Percentiles rank a stretch among this genome's conserved stretches.
Evolutionary conservation across 1,284 basidiomycete species (phyloP).

Genomic region (Sanguinoderma infundibulare): DNA sequence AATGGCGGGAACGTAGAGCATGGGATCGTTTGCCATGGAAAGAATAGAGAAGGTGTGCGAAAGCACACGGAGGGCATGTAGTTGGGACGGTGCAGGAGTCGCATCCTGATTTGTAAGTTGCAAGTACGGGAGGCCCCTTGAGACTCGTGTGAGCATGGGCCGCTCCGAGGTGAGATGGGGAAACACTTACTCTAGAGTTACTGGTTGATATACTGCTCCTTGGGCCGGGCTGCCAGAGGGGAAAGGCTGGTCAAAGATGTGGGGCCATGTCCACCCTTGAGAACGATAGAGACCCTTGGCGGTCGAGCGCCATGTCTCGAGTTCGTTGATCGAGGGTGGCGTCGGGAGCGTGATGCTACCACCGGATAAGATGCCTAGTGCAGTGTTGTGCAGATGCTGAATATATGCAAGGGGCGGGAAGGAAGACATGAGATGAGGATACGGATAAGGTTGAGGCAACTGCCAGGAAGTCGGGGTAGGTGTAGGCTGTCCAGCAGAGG

Average conservation of each 20-base stretch:
- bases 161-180: background rate
- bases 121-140: conserved; percentile 66
- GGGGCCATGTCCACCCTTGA: conserved; percentile 66
- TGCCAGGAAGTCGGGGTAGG: background rate
- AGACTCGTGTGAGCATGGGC: conserved; percentile 1
- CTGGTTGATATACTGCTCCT: conserved; percentile 64
- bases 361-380: conserved; percentile 35
- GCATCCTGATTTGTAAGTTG: conserved; percentile 51
- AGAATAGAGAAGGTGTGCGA: conserved; percentile 69
- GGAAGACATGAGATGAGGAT: conserved; percentile 16
- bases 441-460: conserved; percentile 7
- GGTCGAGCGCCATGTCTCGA: conserved; percentile 28
- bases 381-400: conserved; percentile 36
- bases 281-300: conserved; percentile 37
- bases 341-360: conserved; percentile 24
- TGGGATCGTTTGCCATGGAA: conserved; percentile 32
- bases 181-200: conserved; percentile 59
- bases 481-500: conserved; percentile 1
- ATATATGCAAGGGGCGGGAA: conserved; percentile 28
- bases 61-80: conserved; percentile 72
- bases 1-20: conserved; percentile 27
- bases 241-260: conserved; percentile 63
- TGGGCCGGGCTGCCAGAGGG: conserved; percentile 36
- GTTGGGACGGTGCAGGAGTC: conserved; percentile 62
- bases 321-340: conserved; percentile 18